Conservation (phyloP, 2,329 filamentous ascomycete species). For the Colletotrichum sp. region DNA sequence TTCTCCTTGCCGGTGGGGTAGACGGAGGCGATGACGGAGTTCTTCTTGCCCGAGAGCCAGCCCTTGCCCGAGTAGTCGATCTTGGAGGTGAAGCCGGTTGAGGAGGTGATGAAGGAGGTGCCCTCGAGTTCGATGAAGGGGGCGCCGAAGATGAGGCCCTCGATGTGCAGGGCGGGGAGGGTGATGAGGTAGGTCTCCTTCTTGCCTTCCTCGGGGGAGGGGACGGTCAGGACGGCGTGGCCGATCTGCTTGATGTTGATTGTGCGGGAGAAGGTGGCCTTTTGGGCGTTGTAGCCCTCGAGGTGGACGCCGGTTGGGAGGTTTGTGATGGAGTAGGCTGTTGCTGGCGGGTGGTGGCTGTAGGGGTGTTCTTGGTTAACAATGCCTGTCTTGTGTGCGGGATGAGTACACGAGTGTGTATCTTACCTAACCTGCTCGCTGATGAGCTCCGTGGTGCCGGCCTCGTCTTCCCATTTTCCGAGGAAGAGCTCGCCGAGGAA, state of each 20-base stretch:
- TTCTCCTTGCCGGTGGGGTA: slow-evolving; percentile 75
- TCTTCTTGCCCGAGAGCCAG: slow-evolving; percentile 96
- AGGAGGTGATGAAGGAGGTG: slow-evolving; percentile 83
- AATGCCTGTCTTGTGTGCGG: not conserved
- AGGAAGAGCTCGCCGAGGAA: slow-evolving; percentile 95
- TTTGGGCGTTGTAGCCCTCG: slow-evolving; percentile 95
- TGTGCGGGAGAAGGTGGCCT: slow-evolving; percentile 90
- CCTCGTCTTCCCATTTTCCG: slow-evolving; percentile 84
- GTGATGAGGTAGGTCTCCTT: slow-evolving; percentile 86
- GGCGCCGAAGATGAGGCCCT: slow-evolving; percentile 84
- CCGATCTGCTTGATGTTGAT: slow-evolving; percentile 96
- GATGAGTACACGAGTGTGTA: not conserved
- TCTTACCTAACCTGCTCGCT: slow-evolving; percentile 88
- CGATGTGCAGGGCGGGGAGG: slow-evolving; percentile 89
- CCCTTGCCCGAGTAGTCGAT: slow-evolving; percentile 94
- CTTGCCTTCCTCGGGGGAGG: slow-evolving; percentile 46
- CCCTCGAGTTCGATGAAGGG: slow-evolving; percentile 93
- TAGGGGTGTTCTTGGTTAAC: not conserved
- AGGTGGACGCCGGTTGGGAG: slow-evolving; percentile 77
- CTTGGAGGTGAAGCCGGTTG: slow-evolving; percentile 84
- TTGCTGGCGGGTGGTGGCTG: slow-evolving; percentile 91
- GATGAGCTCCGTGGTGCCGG: slow-evolving; percentile 82
- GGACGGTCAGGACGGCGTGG: slow-evolving; percentile 82
- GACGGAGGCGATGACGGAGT: slow-evolving; percentile 79
- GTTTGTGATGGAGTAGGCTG: slow-evolving; percentile 93